Conservation (phyloP, 1,139 yeast species). For the Hyphopichia burtonii region DNA sequence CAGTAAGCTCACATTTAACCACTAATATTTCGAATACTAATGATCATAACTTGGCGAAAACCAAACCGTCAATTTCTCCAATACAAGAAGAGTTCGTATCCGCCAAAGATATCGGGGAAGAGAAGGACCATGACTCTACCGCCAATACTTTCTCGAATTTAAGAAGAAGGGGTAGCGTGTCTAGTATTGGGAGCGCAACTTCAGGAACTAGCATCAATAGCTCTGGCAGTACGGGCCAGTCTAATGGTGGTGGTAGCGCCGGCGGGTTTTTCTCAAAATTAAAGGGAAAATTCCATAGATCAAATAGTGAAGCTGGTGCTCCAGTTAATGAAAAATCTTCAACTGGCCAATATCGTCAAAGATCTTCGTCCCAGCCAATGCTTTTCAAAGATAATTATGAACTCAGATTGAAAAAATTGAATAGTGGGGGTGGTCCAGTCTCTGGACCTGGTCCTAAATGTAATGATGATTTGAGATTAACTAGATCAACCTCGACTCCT, state of each 20-base stretch:
- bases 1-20: constrained; percentile 25
- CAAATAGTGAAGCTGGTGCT: constrained; percentile 4
- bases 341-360: constrained; percentile 5
- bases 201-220: constrained; percentile 11
- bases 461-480: constrained; percentile 5
- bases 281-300: constrained; percentile 29
- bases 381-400: constrained; percentile 33
- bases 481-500: constrained; percentile 19
- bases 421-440: not conserved
- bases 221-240: constrained; percentile 5
- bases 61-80: constrained; percentile 36
- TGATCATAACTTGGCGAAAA: constrained; percentile 27
- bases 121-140: not conserved
- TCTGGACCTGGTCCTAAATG: not conserved
- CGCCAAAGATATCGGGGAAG: not conserved
- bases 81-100: constrained; percentile 29
- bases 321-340: constrained; percentile 4
- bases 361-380: constrained; percentile 53
- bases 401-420: constrained; percentile 7
- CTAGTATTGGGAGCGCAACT: constrained; percentile 12
- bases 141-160: constrained; percentile 4
- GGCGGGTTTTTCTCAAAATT: constrained; percentile 39
- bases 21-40: constrained; percentile 37
- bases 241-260: constrained; percentile 5
- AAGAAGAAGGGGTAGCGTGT: constrained; percentile 19